Evolutionary conservation across 1,284 basidiomycete genomes (phyloP).

Genomic region (Omphalotus olearius): DNA sequence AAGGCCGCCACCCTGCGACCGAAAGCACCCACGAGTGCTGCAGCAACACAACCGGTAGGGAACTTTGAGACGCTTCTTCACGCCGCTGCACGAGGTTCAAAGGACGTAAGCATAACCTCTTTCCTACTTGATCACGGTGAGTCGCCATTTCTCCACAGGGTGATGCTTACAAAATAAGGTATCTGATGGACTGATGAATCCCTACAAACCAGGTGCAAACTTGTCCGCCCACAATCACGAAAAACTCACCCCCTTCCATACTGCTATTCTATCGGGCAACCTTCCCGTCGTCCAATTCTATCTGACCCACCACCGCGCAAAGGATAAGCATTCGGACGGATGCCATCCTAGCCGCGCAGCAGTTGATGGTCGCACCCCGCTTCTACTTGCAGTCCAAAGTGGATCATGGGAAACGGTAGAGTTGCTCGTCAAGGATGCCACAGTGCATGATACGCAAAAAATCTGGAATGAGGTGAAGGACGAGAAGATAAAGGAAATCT

Average conservation of each 20-base stretch:
- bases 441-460: constrained; percentile 31
- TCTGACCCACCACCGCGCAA: constrained; percentile 18
- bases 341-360: constrained; percentile 22
- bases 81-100: constrained; percentile 26
- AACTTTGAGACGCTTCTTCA: constrained; percentile 31
- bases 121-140: constrained; percentile 32
- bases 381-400: constrained; percentile 32
- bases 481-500: background rate
- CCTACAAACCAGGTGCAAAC: constrained; percentile 24
- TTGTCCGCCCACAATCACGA: constrained; percentile 25
- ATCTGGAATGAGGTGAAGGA: constrained; percentile 23
- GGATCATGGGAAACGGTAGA: constrained; percentile 24
- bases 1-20: too few relatives aligned
- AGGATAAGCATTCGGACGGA: constrained; percentile 23
- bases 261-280: constrained; percentile 28
- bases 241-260: constrained; percentile 30
- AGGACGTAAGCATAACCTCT: constrained; percentile 19
- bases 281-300: constrained; percentile 26
- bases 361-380: constrained; percentile 29
- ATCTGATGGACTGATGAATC: too few relatives aligned
- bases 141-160: constrained; percentile 2
- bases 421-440: constrained; percentile 32
- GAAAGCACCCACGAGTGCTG: constrained; percentile 13
- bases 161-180: background rate
- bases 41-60: constrained; percentile 18